Conservation (phyloP, 2,329 filamentous ascomycete genomes). For the Colletotrichum euphorbiae region DNA sequence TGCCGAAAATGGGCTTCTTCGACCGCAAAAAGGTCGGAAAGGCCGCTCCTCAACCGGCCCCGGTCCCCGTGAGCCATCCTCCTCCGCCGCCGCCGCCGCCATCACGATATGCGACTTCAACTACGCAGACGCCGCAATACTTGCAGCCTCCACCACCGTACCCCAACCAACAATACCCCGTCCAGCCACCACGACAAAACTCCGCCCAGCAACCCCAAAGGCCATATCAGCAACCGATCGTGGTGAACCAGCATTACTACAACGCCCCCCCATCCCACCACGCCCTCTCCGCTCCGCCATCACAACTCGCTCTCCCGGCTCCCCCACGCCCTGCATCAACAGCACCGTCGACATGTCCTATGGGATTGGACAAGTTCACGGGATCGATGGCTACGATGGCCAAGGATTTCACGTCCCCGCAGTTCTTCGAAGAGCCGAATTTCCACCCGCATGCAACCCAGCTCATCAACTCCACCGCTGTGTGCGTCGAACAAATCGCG, state of each 20-base stretch:
- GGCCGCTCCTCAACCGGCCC: conserved; percentile 35
- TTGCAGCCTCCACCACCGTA: conserved; percentile 1
- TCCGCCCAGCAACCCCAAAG: conserved; percentile 32
- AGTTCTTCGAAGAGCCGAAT: conserved; percentile 55
- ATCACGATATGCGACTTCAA: conserved; percentile 19
- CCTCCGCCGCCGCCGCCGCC: conserved; percentile 19
- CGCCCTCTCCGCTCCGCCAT: background rate
- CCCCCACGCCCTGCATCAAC: conserved; percentile 8
- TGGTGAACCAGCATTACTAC: conserved; percentile 67
- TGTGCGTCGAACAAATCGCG: conserved; percentile 69
- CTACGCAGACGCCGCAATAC: conserved; percentile 28
- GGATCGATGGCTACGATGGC: conserved; percentile 58
- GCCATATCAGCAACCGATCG: conserved; percentile 52
- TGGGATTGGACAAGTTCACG: conserved; percentile 50
- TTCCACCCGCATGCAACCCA: conserved; percentile 51
- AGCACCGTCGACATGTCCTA: conserved; percentile 39
- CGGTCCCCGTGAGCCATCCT: conserved; percentile 41
- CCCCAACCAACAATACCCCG: conserved; percentile 18
- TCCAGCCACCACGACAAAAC: conserved; percentile 41
- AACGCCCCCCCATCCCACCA: conserved; percentile 43
- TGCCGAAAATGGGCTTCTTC: conserved; percentile 47
- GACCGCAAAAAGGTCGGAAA: conserved; percentile 44
- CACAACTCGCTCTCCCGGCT: conserved; percentile 13
- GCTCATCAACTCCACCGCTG: conserved; percentile 58
- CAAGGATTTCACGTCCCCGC: conserved; percentile 53